phyloP scores from a whole-genome alignment of 164 flowering plant species.

The Macadamia integrifolia region DNA sequence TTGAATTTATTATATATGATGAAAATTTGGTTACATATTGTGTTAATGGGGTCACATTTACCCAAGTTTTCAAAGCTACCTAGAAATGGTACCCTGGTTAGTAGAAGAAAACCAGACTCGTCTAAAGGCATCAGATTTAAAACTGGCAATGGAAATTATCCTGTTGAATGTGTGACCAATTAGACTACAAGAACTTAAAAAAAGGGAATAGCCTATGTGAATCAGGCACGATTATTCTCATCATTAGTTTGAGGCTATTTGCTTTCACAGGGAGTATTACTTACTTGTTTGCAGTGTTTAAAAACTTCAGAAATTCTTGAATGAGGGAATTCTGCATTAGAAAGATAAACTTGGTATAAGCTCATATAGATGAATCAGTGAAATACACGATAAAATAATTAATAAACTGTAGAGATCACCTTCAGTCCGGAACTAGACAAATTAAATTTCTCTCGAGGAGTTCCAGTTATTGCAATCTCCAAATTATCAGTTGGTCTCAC shows the following conservation, averaged over 20 bases:
- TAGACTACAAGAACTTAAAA: not conserved
- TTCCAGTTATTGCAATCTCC: constrained; percentile 17
- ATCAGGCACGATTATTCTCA: not conserved
- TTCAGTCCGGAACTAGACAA: constrained; percentile 39
- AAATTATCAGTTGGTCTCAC: constrained; percentile 11
- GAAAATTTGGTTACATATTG: too few relatives aligned
- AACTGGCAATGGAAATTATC: too few relatives aligned
- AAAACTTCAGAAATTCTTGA: constrained; percentile 39
- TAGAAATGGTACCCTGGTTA: too few relatives aligned
- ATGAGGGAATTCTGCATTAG: constrained; percentile 46
- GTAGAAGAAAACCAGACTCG: too few relatives aligned
- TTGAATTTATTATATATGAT: too few relatives aligned
- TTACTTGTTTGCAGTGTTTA: constrained; percentile 71
- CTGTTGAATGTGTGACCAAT: too few relatives aligned
- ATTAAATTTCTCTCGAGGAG: constrained; percentile 35
- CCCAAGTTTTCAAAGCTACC: too few relatives aligned
- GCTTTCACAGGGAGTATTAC: constrained; percentile 6
- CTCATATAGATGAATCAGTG: not conserved
- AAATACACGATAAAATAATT: not conserved
- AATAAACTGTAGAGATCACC: constrained; percentile 25
- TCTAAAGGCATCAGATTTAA: too few relatives aligned
- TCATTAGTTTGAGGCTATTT: not conserved
- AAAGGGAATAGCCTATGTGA: not conserved
- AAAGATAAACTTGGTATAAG: constrained; percentile 2
- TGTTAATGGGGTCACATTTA: too few relatives aligned